Conservation (phyloP, 2,329 filamentous ascomycete species). For the Alternaria atra region DNA sequence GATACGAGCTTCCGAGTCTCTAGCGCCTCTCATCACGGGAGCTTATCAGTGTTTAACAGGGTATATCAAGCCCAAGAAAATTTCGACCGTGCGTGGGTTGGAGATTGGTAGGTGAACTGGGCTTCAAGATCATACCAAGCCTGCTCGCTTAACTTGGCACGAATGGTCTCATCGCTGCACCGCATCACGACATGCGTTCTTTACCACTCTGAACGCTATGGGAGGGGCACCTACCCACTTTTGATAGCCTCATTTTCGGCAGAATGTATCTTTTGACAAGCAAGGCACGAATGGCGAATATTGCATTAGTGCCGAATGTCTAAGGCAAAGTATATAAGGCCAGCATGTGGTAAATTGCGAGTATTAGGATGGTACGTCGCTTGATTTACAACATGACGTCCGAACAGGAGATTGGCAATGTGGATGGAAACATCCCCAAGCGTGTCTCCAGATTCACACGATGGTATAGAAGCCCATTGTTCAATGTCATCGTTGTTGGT, state of each 20-base stretch:
- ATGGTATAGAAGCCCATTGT: constrained; percentile 58
- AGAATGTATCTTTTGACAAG: not conserved
- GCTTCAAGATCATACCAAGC: not conserved
- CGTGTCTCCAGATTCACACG: constrained; percentile 23
- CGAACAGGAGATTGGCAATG: constrained; percentile 21
- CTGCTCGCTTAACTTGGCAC: constrained; percentile 1
- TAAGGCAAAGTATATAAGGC: constrained; percentile 1
- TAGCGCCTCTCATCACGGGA: not conserved
- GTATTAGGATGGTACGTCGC: not conserved
- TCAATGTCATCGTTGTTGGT: constrained; percentile 59
- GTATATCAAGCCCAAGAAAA: not conserved
- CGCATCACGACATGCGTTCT: constrained; percentile 18
- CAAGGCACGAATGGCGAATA: constrained; percentile 5
- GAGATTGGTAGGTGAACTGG: not conserved
- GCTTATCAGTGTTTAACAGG: not conserved
- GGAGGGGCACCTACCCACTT: not conserved
- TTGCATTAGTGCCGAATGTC: not conserved
- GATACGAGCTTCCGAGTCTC: not conserved
- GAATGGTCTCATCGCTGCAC: constrained; percentile 18
- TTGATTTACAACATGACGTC: constrained; percentile 14
- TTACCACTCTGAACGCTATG: constrained; percentile 2
- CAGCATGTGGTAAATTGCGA: not conserved
- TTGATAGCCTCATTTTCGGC: not conserved
- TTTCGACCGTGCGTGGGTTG: not conserved
- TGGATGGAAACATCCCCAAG: constrained; percentile 12